Percentiles rank a stretch among this genome's conserved stretches.
These are phyloP conservation scores for Solanum pennellii DNA, from an alignment of 257 asterid species.

Conservation along the genomic window DNA sequence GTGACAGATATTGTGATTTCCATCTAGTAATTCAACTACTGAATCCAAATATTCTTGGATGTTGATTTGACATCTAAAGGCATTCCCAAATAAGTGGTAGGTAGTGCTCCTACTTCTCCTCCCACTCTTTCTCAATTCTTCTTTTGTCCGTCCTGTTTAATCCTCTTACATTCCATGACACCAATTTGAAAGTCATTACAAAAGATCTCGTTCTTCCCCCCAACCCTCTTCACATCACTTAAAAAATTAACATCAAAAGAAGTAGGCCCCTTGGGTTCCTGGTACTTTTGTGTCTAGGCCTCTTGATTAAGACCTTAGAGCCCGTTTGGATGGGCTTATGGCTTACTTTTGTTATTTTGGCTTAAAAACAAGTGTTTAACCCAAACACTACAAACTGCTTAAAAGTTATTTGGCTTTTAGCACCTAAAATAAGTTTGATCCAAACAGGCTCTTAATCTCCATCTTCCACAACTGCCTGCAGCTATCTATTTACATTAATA, in stretches of 20 bases:
- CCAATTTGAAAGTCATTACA: background rate
- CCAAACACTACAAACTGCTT: too few relatives aligned
- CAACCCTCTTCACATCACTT: background rate
- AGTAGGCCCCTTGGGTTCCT: background rate
- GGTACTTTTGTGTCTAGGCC: background rate
- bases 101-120: background rate
- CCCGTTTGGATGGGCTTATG: background rate
- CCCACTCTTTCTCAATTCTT: background rate
- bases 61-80: background rate
- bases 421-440: too few relatives aligned
- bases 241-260: background rate
- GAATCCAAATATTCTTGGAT: background rate
- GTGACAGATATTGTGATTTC: background rate
- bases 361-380: too few relatives aligned
- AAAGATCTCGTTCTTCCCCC: background rate
- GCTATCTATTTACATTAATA: background rate
- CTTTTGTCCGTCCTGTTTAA: background rate
- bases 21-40: background rate
- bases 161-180: background rate
- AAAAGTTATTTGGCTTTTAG: too few relatives aligned
- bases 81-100: background rate
- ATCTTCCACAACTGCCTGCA: background rate
- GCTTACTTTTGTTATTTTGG: too few relatives aligned
- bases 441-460: background rate
- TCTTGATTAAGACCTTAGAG: background rate